These are phyloP conservation scores for Golubevia pallescens DNA, from an alignment of 1,284 basidiomycete genomes.

Conservation along the genomic window DNA sequence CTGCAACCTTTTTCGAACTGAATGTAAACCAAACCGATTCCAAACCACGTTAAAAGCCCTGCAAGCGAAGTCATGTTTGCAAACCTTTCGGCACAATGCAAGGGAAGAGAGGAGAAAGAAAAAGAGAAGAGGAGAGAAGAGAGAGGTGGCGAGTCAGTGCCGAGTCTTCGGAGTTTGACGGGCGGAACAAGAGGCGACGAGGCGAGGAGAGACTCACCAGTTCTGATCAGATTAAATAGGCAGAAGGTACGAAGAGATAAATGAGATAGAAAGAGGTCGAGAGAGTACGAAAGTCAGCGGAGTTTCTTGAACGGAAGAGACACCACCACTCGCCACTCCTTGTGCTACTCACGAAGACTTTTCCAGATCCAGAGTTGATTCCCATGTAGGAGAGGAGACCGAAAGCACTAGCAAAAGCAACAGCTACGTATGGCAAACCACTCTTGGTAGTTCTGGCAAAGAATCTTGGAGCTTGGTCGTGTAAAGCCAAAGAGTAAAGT, in stretches of 20 bases:
- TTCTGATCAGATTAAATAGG: too few species aligned
- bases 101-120: background rate
- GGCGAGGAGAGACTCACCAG: too few species aligned
- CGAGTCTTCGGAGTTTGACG: too few species aligned
- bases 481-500: conserved; percentile 75
- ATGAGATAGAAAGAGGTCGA: too few species aligned
- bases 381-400: conserved; percentile 75
- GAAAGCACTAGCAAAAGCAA: conserved; percentile 75
- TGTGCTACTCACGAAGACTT: conserved; percentile 72
- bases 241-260: too few species aligned
- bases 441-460: conserved; percentile 74
- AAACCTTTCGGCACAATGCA: background rate
- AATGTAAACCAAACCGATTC: conserved; percentile 78
- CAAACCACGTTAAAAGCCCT: conserved; percentile 81
- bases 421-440: conserved; percentile 78
- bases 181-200: too few species aligned
- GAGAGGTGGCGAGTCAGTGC: too few species aligned
- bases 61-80: conserved; percentile 67
- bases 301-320: too few species aligned
- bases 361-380: conserved; percentile 69
- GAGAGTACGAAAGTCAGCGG: too few species aligned
- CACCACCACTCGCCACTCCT: too few species aligned
- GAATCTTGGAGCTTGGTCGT: conserved; percentile 76
- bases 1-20: conserved; percentile 79
- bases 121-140: background rate